Evolutionary conservation across 2,329 filamentous ascomycete genomes (phyloP), one percentile per base, ranked within the genome.

Genomic region (Thelonectria discophora): DNA sequence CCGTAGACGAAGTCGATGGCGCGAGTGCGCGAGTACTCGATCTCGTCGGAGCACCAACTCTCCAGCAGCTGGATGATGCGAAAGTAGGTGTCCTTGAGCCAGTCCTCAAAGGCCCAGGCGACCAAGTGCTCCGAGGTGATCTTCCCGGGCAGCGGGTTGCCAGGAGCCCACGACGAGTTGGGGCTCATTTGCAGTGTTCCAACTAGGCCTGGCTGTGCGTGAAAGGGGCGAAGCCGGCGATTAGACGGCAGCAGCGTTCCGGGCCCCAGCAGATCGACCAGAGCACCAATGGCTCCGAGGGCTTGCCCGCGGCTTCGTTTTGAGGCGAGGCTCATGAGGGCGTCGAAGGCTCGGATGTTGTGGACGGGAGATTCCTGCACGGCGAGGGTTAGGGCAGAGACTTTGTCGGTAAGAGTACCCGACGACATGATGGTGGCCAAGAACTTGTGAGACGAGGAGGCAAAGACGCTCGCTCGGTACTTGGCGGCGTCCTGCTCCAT

Each of bases 301-400:
- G 95, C 94, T 74, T 97, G 94, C 20, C 91, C 92, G 76, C 96
- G 90, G 74, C 92, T 98, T 77, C 93, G 92, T 80, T 99, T 99
- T 72, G 88, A 90, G n/a, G 94, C 93, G 45, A 99, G 80, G 1
- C 80, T 86, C 67, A 98, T 82, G 48, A 99, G 81, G 64, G 88
- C 92, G 70, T 98, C 94, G 64, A 98, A 88, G 1, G 94, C 91
- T 73, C 95, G 94, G 65, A 88, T 89, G 64, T 94, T 98, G 77
- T 99, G 95, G 53, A 98, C 81, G 17, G 95, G 95, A 9, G 96
- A 98, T 77, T 99, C 95, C 80, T 99, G 96, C 12, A 97, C 89
- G 58, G 95, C 91, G 69, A 99, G 83, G 5, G 95, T 99, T 72
- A 99, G 82, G 3, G 95, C 96, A 3, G 95, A 99, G 45, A 98